phyloP scores from a whole-genome alignment of 2,329 filamentous ascomycete genomes.

The Ilyonectria mors-panacis region DNA sequence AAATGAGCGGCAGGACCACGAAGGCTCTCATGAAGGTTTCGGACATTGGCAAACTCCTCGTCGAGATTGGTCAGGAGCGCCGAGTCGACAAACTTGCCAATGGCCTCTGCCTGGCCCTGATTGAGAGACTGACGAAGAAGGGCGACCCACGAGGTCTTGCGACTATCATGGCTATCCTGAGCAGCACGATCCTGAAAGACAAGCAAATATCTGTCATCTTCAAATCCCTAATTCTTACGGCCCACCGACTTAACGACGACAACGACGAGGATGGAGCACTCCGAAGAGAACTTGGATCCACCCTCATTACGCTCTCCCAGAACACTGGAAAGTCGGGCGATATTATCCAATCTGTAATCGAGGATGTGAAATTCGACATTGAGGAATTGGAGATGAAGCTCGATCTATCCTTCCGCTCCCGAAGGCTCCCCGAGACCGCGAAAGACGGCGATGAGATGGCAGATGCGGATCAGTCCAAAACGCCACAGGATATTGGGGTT shows the following conservation, averaged over 20 bases:
- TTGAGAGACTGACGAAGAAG: slow-evolving; percentile 74
- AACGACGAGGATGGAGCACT: slow-evolving; percentile 69
- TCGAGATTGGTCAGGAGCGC: slow-evolving; percentile 74
- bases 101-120: slow-evolving; percentile 77
- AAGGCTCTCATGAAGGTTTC: slow-evolving; percentile 77
- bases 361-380: slow-evolving; percentile 79
- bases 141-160: slow-evolving; percentile 70
- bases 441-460: slow-evolving; percentile 63
- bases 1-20: slow-evolving; percentile 78
- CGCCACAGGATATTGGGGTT: slow-evolving; percentile 56
- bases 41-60: slow-evolving; percentile 71
- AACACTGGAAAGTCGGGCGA: slow-evolving; percentile 70
- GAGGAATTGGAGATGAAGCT: slow-evolving; percentile 82
- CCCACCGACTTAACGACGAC: slow-evolving; percentile 70
- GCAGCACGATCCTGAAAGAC: slow-evolving; percentile 72
- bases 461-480: slow-evolving; percentile 45
- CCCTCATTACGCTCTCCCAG: slow-evolving; percentile 77
- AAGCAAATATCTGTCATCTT: slow-evolving; percentile 76
- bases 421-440: slow-evolving; percentile 63
- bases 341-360: slow-evolving; percentile 77
- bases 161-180: slow-evolving; percentile 73
- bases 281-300: slow-evolving; percentile 75
- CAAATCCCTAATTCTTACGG: slow-evolving; percentile 74
- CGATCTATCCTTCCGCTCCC: slow-evolving; percentile 76
- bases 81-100: slow-evolving; percentile 80